Base-by-base conservation (phyloP, 331 rosid genomes). In the Erythrophleum ivorense region DNA sequence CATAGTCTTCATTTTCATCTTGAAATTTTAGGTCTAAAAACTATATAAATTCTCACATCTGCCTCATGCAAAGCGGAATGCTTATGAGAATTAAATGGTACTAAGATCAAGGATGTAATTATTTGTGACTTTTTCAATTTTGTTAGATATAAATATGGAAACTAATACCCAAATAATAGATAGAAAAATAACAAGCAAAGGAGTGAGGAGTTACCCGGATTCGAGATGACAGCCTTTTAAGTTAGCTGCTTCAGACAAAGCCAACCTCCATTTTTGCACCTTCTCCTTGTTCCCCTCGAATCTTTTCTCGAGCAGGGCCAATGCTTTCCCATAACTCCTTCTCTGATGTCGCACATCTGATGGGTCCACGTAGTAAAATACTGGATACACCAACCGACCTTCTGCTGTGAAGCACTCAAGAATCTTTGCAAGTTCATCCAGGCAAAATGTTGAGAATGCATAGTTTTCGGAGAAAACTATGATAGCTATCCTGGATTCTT, bases 401-500 rank as follows among this genome's bases (percentile, higher is more conserved):
- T 43, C 9, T 43, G 0, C 48, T 43, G 6, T 7, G 48, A 43
- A 43, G 9, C 48, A 43, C 48, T 43, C 48, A 43, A 43, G 7
- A 43, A 43, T 43, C 48, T 6, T 43, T 1, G 8, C 48, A 43
- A 43, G 48, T 43, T 43, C 48, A 43, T 4, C 48, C 48, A 43
- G 1, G 6, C 48, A 43, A 6, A 43, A 43, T 6, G 48, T 43
- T 7, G 48, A 43, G 9, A 10, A 43, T 43, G 48, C 48, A 6
- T 43, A 43, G 9, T 43, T 43, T 7, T 43, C 9, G 48, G 48
- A 24, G 29, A 24, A 24, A 24, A 24, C 29, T 24, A 24, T 24
- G 29, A 84, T 76, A 9, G 60, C 49, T 40, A 76, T 60, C 31
- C 72, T 70, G 3, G 87, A 80, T 1, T 45, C 72, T 10, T 80